Percentiles rank a stretch among this genome's conserved stretches.
phyloP scores from a whole-genome alignment of 306 rosid genomes.

The Quercus dentata region DNA sequence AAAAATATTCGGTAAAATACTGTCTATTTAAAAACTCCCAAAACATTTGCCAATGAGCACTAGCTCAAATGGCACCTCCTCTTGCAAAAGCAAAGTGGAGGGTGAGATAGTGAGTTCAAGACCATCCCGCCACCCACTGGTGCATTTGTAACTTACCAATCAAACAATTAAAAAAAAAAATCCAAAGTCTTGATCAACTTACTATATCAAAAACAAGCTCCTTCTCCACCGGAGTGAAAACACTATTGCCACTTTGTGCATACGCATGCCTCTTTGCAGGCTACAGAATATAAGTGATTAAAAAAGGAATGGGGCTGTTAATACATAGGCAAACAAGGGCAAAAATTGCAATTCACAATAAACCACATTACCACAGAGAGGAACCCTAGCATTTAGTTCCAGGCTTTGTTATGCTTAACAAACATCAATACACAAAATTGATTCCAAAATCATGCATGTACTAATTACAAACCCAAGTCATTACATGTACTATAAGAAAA shows the following conservation, averaged over 20 bases:
- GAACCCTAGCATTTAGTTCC: background rate
- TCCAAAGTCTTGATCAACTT: slow-evolving; percentile 25
- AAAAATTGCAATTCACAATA: background rate
- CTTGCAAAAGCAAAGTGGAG: no score
- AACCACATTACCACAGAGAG: background rate
- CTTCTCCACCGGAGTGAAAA: slow-evolving; percentile 83
- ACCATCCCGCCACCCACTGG: no score
- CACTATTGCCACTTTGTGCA: slow-evolving; percentile 70
- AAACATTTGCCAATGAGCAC: background rate
- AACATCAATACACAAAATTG: background rate
- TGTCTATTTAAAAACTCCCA: slow-evolving; percentile 7
- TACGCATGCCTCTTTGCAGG: slow-evolving; percentile 83
- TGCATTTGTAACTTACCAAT: no score
- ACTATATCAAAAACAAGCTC: slow-evolving; percentile 88
- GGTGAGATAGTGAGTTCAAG: no score
- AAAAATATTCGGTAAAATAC: background rate
- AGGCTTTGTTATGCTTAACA: background rate
- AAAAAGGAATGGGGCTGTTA: background rate
- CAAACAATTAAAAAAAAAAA: no score
- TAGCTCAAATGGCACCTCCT: no score
- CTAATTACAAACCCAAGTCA: background rate
- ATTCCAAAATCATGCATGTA: background rate
- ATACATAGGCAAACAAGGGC: background rate
- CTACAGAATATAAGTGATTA: slow-evolving; percentile 38
- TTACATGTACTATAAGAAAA: background rate